Percentiles rank a stretch among this genome's conserved stretches.
These are phyloP conservation scores for Colletotrichum spinosum DNA, from an alignment of 2,329 filamentous ascomycete genomes.

Conservation along the genomic window DNA sequence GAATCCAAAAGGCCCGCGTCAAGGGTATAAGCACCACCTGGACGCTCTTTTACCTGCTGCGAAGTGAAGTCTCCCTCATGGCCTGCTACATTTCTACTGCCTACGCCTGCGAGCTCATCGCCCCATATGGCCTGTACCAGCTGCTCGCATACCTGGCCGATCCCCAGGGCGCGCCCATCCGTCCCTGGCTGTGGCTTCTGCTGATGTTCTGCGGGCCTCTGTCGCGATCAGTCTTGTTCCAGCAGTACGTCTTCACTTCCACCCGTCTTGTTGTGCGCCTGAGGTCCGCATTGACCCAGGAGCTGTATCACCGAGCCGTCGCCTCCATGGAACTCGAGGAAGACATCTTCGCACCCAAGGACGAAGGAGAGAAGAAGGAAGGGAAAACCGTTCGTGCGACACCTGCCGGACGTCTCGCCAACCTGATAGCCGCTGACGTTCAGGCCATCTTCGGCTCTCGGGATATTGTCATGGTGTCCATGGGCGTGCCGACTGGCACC, in stretches of 20 bases:
- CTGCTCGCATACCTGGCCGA: slow-evolving; percentile 63
- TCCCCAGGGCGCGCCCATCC: slow-evolving; percentile 56
- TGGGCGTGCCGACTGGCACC: slow-evolving; percentile 60
- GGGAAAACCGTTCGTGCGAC: slow-evolving; percentile 46
- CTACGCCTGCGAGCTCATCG: slow-evolving; percentile 60
- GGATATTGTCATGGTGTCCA: slow-evolving; percentile 60
- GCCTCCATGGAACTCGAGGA: slow-evolving; percentile 68
- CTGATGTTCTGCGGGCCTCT: slow-evolving; percentile 65
- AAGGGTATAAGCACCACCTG: slow-evolving; percentile 57
- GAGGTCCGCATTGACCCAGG: slow-evolving; percentile 68
- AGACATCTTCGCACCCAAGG: slow-evolving; percentile 56
- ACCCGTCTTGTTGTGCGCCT: slow-evolving; percentile 67
- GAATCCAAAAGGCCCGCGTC: slow-evolving; percentile 56
- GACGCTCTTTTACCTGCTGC: slow-evolving; percentile 58
- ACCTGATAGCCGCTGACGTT: slow-evolving; percentile 69
- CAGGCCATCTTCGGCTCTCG: slow-evolving; percentile 65
- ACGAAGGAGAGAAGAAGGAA: slow-evolving; percentile 40
- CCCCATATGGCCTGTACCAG: slow-evolving; percentile 65
- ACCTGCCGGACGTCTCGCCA: slow-evolving; percentile 64
- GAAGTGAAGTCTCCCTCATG: slow-evolving; percentile 58
- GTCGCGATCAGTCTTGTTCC: slow-evolving; percentile 61
- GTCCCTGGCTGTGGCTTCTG: slow-evolving; percentile 65
- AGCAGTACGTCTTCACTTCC: slow-evolving; percentile 69
- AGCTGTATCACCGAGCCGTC: slow-evolving; percentile 67
- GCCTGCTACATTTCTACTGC: slow-evolving; percentile 51